These are phyloP conservation scores for Annulohypoxylon stygium DNA, from an alignment of 495 filamentous ascomycete species.

Conservation along the genomic window DNA sequence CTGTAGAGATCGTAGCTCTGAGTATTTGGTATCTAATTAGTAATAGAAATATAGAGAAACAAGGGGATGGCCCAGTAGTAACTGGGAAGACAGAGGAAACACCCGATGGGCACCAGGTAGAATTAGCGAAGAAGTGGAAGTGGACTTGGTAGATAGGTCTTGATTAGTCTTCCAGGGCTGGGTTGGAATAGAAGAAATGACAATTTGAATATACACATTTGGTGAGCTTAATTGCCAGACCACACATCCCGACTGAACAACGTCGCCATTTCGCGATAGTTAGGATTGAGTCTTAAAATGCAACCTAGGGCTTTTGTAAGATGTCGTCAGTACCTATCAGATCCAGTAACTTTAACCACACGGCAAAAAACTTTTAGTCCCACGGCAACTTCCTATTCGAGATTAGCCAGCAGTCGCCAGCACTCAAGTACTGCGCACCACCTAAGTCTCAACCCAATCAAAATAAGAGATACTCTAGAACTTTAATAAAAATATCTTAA, in stretches of 20 bases:
- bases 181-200: background rate
- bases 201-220: background rate
- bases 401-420: no score
- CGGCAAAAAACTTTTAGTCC: no score
- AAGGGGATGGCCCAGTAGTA: slow-evolving; percentile 32
- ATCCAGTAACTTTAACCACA: no score
- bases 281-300: background rate
- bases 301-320: background rate
- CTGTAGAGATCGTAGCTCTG: slow-evolving; percentile 30
- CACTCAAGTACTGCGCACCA: no score
- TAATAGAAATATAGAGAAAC: slow-evolving; percentile 35
- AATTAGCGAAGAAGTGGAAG: slow-evolving; percentile 41
- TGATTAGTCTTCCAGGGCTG: background rate
- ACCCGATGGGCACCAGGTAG: slow-evolving; percentile 29
- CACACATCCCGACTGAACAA: background rate
- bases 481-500: no score
- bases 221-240: background rate
- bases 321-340: no score
- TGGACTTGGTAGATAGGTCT: slow-evolving; percentile 36
- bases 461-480: no score
- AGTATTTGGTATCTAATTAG: slow-evolving; percentile 35
- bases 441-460: no score
- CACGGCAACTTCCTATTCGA: no score
- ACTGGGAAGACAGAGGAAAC: slow-evolving; percentile 30
- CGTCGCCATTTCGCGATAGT: no score